Conservation (phyloP, 1,284 basidiomycete species). For the Apiotrichum gamsii region DNA sequence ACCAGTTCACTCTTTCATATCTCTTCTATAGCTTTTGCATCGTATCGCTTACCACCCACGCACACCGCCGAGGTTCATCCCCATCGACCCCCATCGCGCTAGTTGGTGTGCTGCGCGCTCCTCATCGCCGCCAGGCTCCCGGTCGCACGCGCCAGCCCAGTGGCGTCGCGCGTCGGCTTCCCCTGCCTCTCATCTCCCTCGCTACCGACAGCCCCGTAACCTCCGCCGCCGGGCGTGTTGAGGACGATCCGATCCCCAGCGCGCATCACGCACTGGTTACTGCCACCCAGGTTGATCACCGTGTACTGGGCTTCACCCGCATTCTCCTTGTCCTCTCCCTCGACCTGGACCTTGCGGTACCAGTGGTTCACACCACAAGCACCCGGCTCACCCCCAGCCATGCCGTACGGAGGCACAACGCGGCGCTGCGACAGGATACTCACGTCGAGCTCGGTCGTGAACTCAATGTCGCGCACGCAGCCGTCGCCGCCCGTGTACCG, state of each 20-base stretch:
- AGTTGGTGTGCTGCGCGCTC: constrained; percentile 13
- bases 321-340: not conserved
- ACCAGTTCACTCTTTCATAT: too few species aligned
- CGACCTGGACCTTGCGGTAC: constrained; percentile 41
- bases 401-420: constrained; percentile 81
- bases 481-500: constrained; percentile 80
- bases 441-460: constrained; percentile 77
- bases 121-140: constrained; percentile 16
- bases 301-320: constrained; percentile 49
- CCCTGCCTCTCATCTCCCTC: not conserved
- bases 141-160: not conserved
- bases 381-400: constrained; percentile 76
- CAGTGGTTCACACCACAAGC: constrained; percentile 77
- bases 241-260: constrained; percentile 73
- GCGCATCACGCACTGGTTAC: constrained; percentile 79
- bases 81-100: too few species aligned
- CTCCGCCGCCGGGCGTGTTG: constrained; percentile 88
- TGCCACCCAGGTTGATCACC: constrained; percentile 79
- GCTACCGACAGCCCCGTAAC: constrained; percentile 48
- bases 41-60: too few species aligned
- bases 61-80: too few species aligned
- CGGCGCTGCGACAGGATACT: constrained; percentile 70
- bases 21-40: too few species aligned
- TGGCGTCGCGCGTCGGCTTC: not conserved
- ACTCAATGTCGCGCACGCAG: constrained; percentile 76